Base-by-base conservation (phyloP, 176 grass and related monocot species). In the Aegilops speltoides region DNA sequence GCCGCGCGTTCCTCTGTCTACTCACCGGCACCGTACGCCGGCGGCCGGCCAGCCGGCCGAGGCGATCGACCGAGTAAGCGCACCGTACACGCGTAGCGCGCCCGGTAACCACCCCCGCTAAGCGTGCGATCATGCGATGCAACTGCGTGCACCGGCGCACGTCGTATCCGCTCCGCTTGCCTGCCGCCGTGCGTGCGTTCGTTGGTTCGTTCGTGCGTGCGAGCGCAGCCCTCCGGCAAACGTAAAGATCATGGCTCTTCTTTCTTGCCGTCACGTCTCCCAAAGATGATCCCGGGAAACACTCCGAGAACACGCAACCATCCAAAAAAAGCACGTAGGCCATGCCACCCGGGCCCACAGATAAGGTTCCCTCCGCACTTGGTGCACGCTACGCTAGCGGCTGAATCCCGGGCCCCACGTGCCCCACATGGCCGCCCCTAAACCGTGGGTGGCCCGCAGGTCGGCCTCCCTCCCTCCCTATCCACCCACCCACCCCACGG, bases 361-460 rank as follows among this genome's bases (percentile, higher is more conserved):
- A 90, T 87, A 87, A 86, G 80, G 84, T 16, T 73, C 23, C 25
- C 12, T 50, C 54, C 72, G 37, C 64, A 56, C 64, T 24, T 13
- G 82, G 67, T 0, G 76, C 66, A 34, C n/a, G 66, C 31, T 0
- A 34, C 4, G 66, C 8, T 7, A 75, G 48, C 25, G 64, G 37
- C 65, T 15, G 81, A 10, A 60, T 37, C 68, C 13, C 28, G 26
- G 89, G 11, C 45, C 81, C 75, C 89, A 84, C 89, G 89, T 91
- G 81, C 45, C 76, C 81, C 89, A 84, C 81, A 91, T 91, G 82
- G 50, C 82, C 81, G 85, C 7, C 64, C 24, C 70, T n/a, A 40
- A 87, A 33, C 67, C 37, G 54, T 22, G 54, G 2, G 77, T 77
- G 89, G 86, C 86, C 86, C 86, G 64, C 86, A 71, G 61, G 89